These are phyloP conservation scores for Claviceps sorghi DNA, from an alignment of 2,329 filamentous ascomycete genomes.

Conservation along the genomic window DNA sequence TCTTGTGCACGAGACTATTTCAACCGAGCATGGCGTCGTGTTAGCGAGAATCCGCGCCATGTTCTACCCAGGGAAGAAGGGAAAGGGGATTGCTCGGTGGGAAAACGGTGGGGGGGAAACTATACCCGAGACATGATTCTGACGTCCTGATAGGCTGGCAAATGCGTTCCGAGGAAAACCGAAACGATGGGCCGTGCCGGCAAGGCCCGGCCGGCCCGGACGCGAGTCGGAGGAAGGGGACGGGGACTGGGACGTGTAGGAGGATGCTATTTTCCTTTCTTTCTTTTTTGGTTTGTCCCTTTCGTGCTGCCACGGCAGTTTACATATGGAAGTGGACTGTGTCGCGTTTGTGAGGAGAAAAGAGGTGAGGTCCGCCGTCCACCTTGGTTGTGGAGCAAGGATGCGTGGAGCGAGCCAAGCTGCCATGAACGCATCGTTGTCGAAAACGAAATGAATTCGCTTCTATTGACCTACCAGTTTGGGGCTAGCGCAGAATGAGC, in stretches of 20 bases:
- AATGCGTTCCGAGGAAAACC: not conserved
- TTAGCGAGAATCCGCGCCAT: not conserved
- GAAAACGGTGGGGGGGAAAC: not conserved
- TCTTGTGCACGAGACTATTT: constrained; percentile 51
- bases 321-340: too few relatives aligned
- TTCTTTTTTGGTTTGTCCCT: too few relatives aligned
- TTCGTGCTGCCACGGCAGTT: too few relatives aligned
- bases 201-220: not conserved
- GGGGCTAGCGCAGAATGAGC: not conserved
- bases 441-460: too few relatives aligned
- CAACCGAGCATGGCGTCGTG: not conserved
- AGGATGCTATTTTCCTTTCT: too few relatives aligned
- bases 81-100: too few relatives aligned
- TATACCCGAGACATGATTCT: not conserved
- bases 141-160: not conserved
- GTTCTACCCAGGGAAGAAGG: too few relatives aligned
- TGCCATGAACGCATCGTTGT: too few relatives aligned
- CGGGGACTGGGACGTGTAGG: too few relatives aligned
- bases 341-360: not conserved
- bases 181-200: not conserved
- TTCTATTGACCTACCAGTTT: not conserved
- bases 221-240: too few relatives aligned
- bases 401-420: too few relatives aligned
- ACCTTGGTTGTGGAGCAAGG: too few relatives aligned
- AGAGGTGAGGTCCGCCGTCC: not conserved